Conservation (phyloP, 1,284 basidiomycete species). For the Leccinum angustisporum region DNA sequence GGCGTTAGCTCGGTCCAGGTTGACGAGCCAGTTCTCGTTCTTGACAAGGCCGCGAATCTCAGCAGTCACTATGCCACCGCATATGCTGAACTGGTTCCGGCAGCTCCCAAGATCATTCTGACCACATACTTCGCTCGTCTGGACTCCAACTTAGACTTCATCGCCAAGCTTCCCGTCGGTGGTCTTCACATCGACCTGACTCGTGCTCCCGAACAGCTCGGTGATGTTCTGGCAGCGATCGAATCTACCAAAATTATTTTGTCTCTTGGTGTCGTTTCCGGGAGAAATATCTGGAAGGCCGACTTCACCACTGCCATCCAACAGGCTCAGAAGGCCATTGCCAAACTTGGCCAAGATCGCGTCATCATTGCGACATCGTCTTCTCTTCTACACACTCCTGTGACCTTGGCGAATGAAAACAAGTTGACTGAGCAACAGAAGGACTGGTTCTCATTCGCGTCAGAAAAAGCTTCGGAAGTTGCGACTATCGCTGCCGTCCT, state of each 20-base stretch:
- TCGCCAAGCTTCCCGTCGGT: slow-evolving; percentile 91
- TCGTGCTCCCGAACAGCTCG: slow-evolving; percentile 90
- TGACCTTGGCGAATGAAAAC: slow-evolving; percentile 91
- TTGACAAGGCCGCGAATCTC: slow-evolving; percentile 81
- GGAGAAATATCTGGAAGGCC: slow-evolving; percentile 99
- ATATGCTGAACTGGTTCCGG: slow-evolving; percentile 81
- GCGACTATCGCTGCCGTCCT: slow-evolving; percentile 83
- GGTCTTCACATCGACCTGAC: slow-evolving; percentile 97
- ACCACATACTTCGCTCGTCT: slow-evolving; percentile 98
- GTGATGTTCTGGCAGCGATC: slow-evolving; percentile 79
- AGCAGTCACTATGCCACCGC: slow-evolving; percentile 82
- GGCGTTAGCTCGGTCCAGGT: slow-evolving; percentile 96
- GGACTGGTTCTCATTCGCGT: slow-evolving; percentile 99
- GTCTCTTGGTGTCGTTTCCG: slow-evolving; percentile 96
- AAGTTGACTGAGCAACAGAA: slow-evolving; percentile 90
- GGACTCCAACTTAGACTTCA: slow-evolving; percentile 87
- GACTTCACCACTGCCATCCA: slow-evolving; percentile 88
- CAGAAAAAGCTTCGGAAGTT: slow-evolving; percentile 96
- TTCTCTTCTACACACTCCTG: slow-evolving; percentile 97
- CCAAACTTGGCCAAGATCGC: slow-evolving; percentile 80
- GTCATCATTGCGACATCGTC: slow-evolving; percentile 96
- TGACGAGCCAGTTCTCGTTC: slow-evolving; percentile 95
- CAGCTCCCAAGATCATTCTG: slow-evolving; percentile 89
- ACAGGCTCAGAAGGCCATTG: slow-evolving; percentile 83
- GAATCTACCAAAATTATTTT: slow-evolving; percentile 82